A percentile compares a stretch with the other conserved stretches of the same genome.
Evolutionary conservation across 257 asterid species (phyloP).

Genomic region (Jacaranda copaia): DNA sequence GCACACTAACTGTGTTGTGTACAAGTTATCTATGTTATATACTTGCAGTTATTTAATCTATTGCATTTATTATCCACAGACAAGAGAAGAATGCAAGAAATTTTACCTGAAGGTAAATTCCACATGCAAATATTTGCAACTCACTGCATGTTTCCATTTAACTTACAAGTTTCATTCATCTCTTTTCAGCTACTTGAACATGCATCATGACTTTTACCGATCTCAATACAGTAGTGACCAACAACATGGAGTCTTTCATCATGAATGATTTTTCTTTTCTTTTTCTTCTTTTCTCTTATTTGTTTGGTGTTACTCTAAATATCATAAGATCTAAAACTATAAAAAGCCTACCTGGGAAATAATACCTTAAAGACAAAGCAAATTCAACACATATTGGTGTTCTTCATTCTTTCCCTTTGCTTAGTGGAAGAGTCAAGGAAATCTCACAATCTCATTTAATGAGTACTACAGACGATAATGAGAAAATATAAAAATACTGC

Average conservation of each 20-base stretch:
- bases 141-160: neutral
- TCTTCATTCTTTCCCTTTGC: neutral
- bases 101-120: conserved; percentile 52
- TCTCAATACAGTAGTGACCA: conserved; percentile 8
- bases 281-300: neutral
- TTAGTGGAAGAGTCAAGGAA: neutral
- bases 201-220: neutral
- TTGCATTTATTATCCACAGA: conserved; percentile 40
- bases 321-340: neutral
- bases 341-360: neutral
- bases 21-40: neutral
- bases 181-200: conserved; percentile 3
- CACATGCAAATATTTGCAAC: conserved; percentile 24
- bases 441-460: neutral
- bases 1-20: conserved; percentile 1
- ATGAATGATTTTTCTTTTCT: too few relatives aligned
- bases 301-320: conserved; percentile 8
- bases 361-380: neutral
- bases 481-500: neutral
- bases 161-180: neutral
- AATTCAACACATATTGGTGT: neutral
- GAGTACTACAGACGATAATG: neutral
- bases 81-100: conserved; percentile 47
- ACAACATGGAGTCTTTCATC: too few relatives aligned
- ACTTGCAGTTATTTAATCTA: conserved; percentile 16